Percentiles rank a stretch among this genome's conserved stretches.
These are phyloP conservation scores for Hebeloma cylindrosporum DNA, from an alignment of 768 basidiomycete species.

Conservation along the genomic window DNA sequence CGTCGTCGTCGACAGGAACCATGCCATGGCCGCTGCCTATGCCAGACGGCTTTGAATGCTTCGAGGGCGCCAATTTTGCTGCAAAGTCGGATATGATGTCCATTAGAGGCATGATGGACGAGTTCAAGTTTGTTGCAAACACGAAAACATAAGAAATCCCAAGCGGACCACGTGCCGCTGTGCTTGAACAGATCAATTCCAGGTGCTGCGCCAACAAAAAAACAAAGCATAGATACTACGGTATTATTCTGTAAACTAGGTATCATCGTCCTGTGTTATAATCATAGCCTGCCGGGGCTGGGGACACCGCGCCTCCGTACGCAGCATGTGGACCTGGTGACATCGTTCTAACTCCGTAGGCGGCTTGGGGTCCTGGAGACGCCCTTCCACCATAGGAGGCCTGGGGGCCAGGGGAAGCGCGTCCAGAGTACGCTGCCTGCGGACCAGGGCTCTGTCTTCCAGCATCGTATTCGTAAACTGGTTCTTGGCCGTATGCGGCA, in stretches of 20 bases:
- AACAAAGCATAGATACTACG: background rate
- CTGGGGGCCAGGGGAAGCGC: constrained; percentile 34
- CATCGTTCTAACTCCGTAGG: constrained; percentile 37
- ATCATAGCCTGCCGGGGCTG: constrained; percentile 15
- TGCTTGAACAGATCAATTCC: background rate
- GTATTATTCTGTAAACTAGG: too few species aligned
- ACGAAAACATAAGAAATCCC: too few species aligned
- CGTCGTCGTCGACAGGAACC: constrained; percentile 69
- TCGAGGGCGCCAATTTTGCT: constrained; percentile 46
- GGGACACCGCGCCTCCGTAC: constrained; percentile 29
- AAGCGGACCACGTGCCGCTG: constrained; percentile 8
- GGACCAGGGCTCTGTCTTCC: constrained; percentile 31
- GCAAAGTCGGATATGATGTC: constrained; percentile 57
- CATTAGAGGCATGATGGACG: constrained; percentile 48
- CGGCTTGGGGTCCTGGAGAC: constrained; percentile 44
- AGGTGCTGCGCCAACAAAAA: background rate
- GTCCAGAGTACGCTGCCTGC: constrained; percentile 30
- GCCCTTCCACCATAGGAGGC: constrained; percentile 31
- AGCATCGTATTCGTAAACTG: constrained; percentile 24
- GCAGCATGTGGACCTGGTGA: constrained; percentile 49
- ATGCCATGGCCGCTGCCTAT: constrained; percentile 61
- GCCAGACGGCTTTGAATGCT: constrained; percentile 44
- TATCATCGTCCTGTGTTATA: constrained; percentile 13
- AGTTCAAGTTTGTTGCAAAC: too few species aligned
- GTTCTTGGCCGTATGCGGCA: constrained; percentile 24